Evolutionary conservation across 2,329 filamentous ascomycete genomes (phyloP).

Genomic region (Colletotrichum cordylinicola): DNA sequence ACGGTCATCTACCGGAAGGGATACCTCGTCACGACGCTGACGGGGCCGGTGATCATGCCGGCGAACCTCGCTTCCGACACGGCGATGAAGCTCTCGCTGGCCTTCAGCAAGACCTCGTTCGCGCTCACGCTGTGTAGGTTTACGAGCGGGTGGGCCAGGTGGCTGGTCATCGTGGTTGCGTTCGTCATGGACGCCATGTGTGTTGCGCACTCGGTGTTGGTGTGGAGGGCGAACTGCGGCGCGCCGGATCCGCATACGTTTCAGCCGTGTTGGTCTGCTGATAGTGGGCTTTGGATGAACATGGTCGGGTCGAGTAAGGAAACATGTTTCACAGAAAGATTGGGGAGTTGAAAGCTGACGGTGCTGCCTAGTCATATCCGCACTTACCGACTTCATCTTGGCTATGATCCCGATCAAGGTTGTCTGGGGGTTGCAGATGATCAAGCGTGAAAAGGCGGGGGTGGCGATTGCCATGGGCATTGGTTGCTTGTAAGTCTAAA

Average conservation of each 20-base stretch:
- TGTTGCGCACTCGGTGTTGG: background rate
- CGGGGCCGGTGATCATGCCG: slow-evolving; percentile 56
- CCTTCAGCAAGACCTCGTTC: slow-evolving; percentile 40
- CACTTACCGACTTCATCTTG: slow-evolving; percentile 30
- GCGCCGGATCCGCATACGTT: background rate
- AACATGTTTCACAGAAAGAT: too few species aligned
- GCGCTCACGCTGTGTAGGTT: slow-evolving; percentile 42
- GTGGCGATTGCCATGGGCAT: slow-evolving; percentile 28
- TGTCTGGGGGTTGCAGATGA: slow-evolving; percentile 34
- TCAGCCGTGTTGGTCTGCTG: background rate
- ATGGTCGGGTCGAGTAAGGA: background rate
- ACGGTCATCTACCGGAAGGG: background rate
- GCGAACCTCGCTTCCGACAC: slow-evolving; percentile 47
- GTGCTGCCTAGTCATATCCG: background rate
- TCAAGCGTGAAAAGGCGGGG: slow-evolving; percentile 29
- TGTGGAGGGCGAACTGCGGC: background rate
- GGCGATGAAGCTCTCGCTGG: slow-evolving; percentile 36
- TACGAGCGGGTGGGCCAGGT: slow-evolving; percentile 46
- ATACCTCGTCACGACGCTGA: slow-evolving; percentile 15
- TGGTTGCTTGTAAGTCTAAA: slow-evolving; percentile 24
- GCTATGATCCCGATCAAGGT: slow-evolving; percentile 33
- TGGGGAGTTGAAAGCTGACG: background rate
- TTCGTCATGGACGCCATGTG: background rate
- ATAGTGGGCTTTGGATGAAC: background rate
- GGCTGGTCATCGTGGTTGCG: slow-evolving; percentile 32